These are phyloP conservation scores for Penicillium longicatenatum DNA, from an alignment of 495 filamentous ascomycete species.

Conservation along the genomic window DNA sequence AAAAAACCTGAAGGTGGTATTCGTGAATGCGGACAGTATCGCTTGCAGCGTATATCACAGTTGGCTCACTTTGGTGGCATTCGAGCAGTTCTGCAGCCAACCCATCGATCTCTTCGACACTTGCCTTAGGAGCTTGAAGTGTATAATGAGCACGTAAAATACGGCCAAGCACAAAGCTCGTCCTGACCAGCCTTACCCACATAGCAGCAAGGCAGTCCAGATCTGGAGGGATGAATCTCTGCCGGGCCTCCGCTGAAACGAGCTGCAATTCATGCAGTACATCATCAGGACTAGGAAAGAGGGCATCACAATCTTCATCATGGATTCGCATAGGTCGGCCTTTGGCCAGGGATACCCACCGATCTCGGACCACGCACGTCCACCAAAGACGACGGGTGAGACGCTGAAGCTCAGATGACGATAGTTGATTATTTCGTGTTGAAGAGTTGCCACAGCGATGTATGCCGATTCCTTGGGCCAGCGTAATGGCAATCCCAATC, in stretches of 20 bases:
- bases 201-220: slow-evolving; percentile 1
- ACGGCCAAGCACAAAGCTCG: background rate
- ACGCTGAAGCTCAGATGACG: background rate
- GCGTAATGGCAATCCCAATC: slow-evolving; percentile 8
- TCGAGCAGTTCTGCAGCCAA: background rate
- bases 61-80: background rate
- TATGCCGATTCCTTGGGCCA: slow-evolving; percentile 7
- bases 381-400: slow-evolving; percentile 6
- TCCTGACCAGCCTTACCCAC: slow-evolving; percentile 5
- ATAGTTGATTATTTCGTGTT: background rate
- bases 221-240: background rate
- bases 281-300: background rate
- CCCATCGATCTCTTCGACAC: slow-evolving; percentile 1
- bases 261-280: background rate
- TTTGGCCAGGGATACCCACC: slow-evolving; percentile 7
- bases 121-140: background rate
- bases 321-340: slow-evolving; percentile 8
- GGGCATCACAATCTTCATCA: slow-evolving; percentile 8
- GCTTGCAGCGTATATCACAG: background rate
- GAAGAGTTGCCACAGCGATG: background rate
- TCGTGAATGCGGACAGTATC: slow-evolving; percentile 3
- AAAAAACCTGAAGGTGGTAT: slow-evolving; percentile 6
- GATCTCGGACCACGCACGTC: slow-evolving; percentile 6
- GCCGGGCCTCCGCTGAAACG: background rate
- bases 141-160: slow-evolving; percentile 4